Base-by-base conservation (phyloP, 2,329 filamentous ascomycete species). In the Trichophyton verrucosum region DNA sequence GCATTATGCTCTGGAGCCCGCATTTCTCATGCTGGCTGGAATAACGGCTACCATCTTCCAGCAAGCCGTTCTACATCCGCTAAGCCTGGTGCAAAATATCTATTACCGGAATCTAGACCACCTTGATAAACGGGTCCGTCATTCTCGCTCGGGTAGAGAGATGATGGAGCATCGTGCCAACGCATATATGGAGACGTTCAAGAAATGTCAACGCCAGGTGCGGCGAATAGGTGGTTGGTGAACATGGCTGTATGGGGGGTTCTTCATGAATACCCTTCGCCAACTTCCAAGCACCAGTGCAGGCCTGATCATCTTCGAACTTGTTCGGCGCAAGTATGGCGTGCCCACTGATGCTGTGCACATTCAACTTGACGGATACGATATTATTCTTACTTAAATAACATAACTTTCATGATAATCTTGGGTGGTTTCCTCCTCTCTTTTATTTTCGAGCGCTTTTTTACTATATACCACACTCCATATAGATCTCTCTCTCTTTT, bases 201-300 rank as follows among this genome's bases (percentile, higher is more conserved):
- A 77, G 57, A 78, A 83, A 63, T 83, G 81, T 67, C 71, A 73
- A 58, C 76, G 73, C 20, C 72, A 80, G 59, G 82, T 82, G 6
- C 72, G 72, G 17, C 73, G 77, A 22, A 75, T 76, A 1, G 81
- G 81, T 3, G 80, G 82, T 0, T 82, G 82, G 77, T 66, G 76
- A 51, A 72, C 66, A 15, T 86, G 82, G 76, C 71, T 86, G 1
- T 86, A 81, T 67, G 73, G 74, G 51, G 81, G 79, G 30, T 86
- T 86, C 67, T 74, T 81, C 66, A 73, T 75, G 67, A 79, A 73
- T 60, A 83, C 82, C 0, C 72, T 86, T 40, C 75, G 80, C 36
- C 83, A 85, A 68, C 80, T 84, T 11, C 84, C 84, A 1, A 85
- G 82, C 65, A 86, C 84, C 1, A 83, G 81, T 64, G 82, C 83